These are phyloP conservation scores for Vigna radiata DNA, from an alignment of 306 rosid genomes.

Conservation along the genomic window DNA sequence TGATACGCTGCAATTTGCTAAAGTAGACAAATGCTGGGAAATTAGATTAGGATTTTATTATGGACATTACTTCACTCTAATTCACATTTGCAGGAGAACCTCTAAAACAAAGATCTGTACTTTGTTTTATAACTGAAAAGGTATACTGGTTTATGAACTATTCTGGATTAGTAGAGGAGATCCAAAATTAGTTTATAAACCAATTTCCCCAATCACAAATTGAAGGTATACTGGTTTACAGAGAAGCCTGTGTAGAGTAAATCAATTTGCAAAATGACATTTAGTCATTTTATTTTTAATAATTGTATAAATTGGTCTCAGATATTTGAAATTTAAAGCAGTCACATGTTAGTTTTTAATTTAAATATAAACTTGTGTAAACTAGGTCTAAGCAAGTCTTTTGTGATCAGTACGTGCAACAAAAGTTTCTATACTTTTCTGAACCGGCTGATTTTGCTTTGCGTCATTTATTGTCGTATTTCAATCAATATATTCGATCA, in stretches of 20 bases:
- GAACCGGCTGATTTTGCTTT: too few relatives aligned
- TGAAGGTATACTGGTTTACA: not conserved
- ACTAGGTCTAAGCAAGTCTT: too few relatives aligned
- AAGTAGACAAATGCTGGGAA: constrained; percentile 9
- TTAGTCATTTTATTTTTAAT: not conserved
- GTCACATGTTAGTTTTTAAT: not conserved
- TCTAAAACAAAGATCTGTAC: not conserved
- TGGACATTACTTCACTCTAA: not conserved
- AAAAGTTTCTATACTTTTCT: not conserved
- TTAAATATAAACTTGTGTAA: not conserved
- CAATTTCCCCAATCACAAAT: not conserved
- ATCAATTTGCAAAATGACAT: not conserved
- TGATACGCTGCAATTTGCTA: not conserved
- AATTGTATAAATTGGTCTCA: not conserved
- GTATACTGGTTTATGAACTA: not conserved
- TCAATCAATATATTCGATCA: not conserved
- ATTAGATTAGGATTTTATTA: not conserved
- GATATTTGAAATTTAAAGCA: not conserved
- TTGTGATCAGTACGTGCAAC: not conserved
- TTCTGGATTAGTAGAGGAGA: not conserved
- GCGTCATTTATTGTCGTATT: not conserved
- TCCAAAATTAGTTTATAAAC: not conserved
- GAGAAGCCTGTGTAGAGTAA: not conserved
- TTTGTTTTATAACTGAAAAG: not conserved
- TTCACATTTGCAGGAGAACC: not conserved